Evolutionary conservation across 2,329 filamentous ascomycete genomes (phyloP), one percentile per base, ranked within the genome.

Genomic region (Diaporthe ampelina): DNA sequence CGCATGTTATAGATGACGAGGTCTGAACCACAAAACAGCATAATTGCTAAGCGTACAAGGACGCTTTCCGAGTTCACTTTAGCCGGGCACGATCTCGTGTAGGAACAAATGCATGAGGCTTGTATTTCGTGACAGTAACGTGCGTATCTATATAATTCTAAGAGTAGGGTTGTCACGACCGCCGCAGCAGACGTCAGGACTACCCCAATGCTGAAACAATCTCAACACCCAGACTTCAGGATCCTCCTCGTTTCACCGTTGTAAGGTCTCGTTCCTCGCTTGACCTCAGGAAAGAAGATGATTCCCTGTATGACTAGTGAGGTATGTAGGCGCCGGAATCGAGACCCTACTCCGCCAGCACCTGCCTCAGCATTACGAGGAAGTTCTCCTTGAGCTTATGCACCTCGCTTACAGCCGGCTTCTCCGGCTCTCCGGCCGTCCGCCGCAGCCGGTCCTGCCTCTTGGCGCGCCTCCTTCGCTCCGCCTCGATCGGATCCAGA

Each of bases 401-500:
- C 69, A 98, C 89, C 86, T 98, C 95, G 32, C 84, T 86, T n/a
- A 98, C 90, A 1, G 87, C 84, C 4, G 95, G 95, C 85, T 98
- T 98, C 70, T 88, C 86, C 1, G 95, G 95, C 85, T 98, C 95
- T 43, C 95, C 95, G 0, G 95, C 95, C 57, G 90, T 93, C 70
- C 95, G 88, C 77, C 94, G 90, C 70, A 99, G 87, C 75, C 93
- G 90, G 81, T 98, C 95, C 80, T 95, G 94, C 78, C 90, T 91
- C 86, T 92, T 94, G 11, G 91, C 89, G 76, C 96, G 89, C 75
- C 94, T 89, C 79, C 92, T 93, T 75, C 96, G 88, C 86, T 98
- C 97, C 8, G 94, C 94, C 76, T 92, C 92, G 77, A 99, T 97
- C 1, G 96, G 95, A 80, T 98, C 95, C 75, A 94, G 84, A 74